Conservation (phyloP, 2,329 filamentous ascomycete species). For the Beauveria bassiana region DNA sequence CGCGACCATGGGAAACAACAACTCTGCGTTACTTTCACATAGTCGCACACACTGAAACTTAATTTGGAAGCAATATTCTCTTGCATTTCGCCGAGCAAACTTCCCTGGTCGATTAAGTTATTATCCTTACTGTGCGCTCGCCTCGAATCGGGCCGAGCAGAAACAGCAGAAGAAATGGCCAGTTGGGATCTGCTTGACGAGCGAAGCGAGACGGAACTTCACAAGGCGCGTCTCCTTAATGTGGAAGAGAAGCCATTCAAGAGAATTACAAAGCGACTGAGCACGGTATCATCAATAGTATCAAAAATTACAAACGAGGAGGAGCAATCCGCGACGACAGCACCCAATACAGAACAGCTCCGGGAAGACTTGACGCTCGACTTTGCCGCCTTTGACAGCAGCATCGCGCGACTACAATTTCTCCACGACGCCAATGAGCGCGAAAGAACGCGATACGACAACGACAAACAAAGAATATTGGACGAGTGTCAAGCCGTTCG, state of each 20-base stretch:
- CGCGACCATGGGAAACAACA: neutral
- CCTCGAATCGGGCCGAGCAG: neutral
- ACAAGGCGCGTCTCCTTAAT: slow-evolving; percentile 77
- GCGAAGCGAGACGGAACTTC: slow-evolving; percentile 72
- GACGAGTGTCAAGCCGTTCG: slow-evolving; percentile 70
- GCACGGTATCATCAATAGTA: slow-evolving; percentile 59
- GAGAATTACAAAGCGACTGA: slow-evolving; percentile 74
- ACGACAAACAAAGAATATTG: slow-evolving; percentile 72
- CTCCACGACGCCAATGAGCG: slow-evolving; percentile 73
- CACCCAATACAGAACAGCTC: slow-evolving; percentile 54
- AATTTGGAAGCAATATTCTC: too few relatives aligned
- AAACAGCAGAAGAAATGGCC: slow-evolving; percentile 25
- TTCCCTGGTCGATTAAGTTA: neutral
- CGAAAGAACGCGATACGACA: slow-evolving; percentile 76
- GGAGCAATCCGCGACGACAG: slow-evolving; percentile 31
- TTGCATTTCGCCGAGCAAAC: too few relatives aligned
- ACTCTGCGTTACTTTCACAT: neutral
- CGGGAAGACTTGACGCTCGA: slow-evolving; percentile 80
- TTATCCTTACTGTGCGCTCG: neutral
- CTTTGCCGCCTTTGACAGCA: slow-evolving; percentile 80
- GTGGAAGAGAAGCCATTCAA: slow-evolving; percentile 92
- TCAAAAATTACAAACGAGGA: slow-evolving; percentile 18
- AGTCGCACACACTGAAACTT: too few relatives aligned
- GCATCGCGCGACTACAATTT: slow-evolving; percentile 81
- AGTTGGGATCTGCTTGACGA: slow-evolving; percentile 64